Percentiles rank a stretch among this genome's conserved stretches.
These are phyloP conservation scores for Solanum piurae DNA, from an alignment of 257 asterid species.

Conservation along the genomic window DNA sequence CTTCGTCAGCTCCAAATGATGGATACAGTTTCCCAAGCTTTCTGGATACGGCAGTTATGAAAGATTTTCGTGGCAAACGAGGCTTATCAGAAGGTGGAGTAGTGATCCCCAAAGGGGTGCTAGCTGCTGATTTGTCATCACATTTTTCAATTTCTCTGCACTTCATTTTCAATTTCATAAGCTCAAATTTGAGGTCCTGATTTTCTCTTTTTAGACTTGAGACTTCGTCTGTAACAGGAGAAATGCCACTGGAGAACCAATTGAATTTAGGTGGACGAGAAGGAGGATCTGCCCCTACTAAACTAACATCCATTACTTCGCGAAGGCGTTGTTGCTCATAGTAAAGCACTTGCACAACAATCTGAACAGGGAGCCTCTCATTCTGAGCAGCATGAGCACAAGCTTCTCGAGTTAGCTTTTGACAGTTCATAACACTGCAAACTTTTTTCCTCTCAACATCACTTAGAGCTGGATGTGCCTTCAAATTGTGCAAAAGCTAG, in stretches of 20 bases:
- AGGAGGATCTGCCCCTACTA: conserved; percentile 21
- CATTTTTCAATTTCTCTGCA: conserved; percentile 42
- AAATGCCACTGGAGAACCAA: conserved; percentile 16
- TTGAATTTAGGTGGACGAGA: conserved; percentile 15
- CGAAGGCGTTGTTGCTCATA: conserved; percentile 81
- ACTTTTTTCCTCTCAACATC: conserved; percentile 79
- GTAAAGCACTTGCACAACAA: conserved; percentile 81
- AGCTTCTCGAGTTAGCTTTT: conserved; percentile 84
- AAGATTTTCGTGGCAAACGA: conserved; percentile 52
- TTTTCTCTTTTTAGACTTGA: conserved; percentile 44
- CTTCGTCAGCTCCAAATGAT: conserved; percentile 27
- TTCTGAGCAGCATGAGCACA: conserved; percentile 91
- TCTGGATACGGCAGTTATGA: conserved; percentile 58
- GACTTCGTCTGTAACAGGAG: conserved; percentile 31
- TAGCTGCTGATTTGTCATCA: conserved; percentile 14
- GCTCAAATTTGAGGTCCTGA: conserved; percentile 62
- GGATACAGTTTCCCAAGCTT: conserved; percentile 42
- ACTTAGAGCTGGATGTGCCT: conserved; percentile 82
- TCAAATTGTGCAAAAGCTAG: conserved; percentile 4
- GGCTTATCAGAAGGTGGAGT: conserved; percentile 35
- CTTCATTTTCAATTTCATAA: conserved; percentile 41
- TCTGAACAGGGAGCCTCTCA: conserved; percentile 81
- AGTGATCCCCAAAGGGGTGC: conserved; percentile 22
- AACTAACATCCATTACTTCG: conserved; percentile 39
- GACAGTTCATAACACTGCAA: conserved; percentile 88